A percentile compares a stretch with the other conserved stretches of the same genome.
These are phyloP conservation scores for Elsinoe ampelina DNA, from an alignment of 2,329 filamentous ascomycete genomes.

Conservation along the genomic window DNA sequence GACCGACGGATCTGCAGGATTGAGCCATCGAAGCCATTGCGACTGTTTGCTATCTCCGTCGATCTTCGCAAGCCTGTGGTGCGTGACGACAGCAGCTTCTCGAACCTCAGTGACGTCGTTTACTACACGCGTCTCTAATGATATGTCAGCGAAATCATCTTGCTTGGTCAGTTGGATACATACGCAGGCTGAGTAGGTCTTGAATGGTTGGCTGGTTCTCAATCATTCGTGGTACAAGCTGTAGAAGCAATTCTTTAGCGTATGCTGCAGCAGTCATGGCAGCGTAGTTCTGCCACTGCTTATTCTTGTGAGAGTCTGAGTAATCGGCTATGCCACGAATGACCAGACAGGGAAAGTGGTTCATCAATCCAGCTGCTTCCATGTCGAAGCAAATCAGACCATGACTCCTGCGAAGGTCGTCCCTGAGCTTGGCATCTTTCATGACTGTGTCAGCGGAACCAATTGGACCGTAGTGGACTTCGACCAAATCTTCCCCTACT, in stretches of 20 bases:
- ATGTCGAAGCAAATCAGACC: constrained; percentile 13
- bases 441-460: constrained; percentile 22
- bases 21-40: constrained; percentile 18
- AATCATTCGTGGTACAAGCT: not conserved
- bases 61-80: not conserved
- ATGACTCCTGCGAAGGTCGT: constrained; percentile 13
- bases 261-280: constrained; percentile 4
- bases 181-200: not conserved
- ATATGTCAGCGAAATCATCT: too few relatives aligned
- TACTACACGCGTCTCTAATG: not conserved
- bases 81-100: not conserved
- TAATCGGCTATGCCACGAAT: constrained; percentile 14
- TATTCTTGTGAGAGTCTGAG: constrained; percentile 15
- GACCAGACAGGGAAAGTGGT: constrained; percentile 12
- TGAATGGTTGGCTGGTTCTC: not conserved
- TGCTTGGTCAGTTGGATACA: not conserved
- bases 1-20: constrained; percentile 19
- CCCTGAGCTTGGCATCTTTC: constrained; percentile 17
- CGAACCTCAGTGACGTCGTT: not conserved
- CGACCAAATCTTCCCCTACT: not conserved
- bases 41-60: not conserved
- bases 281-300: constrained; percentile 13
- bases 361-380: constrained; percentile 15
- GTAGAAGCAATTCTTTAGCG: not conserved
- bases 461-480: constrained; percentile 21